Evolutionary conservation across 257 asterid species (phyloP).

Genomic region (Solanum corneliomulleri): DNA sequence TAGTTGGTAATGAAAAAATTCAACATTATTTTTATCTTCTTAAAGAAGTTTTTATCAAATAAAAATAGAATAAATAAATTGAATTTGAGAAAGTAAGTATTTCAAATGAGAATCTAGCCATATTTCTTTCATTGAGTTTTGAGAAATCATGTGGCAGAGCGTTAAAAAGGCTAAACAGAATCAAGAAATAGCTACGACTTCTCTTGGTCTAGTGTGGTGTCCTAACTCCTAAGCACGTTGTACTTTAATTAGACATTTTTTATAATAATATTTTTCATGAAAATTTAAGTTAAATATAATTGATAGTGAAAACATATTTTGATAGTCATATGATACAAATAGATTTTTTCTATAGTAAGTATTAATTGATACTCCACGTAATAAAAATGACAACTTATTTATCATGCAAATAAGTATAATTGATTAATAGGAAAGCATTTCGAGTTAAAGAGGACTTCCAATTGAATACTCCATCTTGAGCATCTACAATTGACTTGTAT

Average conservation of each 20-base stretch:
- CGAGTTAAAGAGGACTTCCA: not conserved
- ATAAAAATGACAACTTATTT: not conserved
- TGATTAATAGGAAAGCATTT: not conserved
- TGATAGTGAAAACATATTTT: not conserved
- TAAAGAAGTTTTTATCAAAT: not conserved
- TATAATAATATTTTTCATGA: not conserved
- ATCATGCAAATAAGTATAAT: not conserved
- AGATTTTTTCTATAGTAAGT: not conserved
- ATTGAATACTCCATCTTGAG: not conserved
- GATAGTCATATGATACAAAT: not conserved
- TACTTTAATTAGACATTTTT: not conserved
- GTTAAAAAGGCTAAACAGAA: not conserved
- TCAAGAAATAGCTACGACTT: not conserved
- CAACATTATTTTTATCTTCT: not conserved
- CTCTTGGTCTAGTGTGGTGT: not conserved
- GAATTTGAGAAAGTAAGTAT: not conserved
- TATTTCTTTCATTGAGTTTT: not conserved
- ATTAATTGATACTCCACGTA: not conserved
- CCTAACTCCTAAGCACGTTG: not conserved
- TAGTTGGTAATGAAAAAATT: not conserved
- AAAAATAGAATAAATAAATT: too few species aligned
- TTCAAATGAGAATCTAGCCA: too few species aligned
- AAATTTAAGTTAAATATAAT: not conserved
- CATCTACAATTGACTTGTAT: not conserved
- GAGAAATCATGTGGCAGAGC: not conserved